Evolutionary conservation across 225 moss, liverwort and hornwort species (phyloP).

Genomic region (Physcomitrellopsis africana): DNA sequence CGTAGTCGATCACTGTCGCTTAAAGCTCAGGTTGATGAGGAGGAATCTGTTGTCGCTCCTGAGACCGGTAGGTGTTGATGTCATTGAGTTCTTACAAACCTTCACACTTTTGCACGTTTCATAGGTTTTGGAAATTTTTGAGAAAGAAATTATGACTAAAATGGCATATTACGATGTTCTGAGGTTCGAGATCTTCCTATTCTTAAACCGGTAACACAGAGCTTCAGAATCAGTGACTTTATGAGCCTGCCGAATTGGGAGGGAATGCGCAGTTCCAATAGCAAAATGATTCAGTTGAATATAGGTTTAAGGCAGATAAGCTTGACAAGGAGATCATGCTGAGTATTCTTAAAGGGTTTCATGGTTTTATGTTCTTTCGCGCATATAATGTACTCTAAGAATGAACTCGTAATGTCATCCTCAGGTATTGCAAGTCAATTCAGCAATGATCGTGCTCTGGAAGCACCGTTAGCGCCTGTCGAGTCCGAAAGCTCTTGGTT

Average conservation of each 20-base stretch:
- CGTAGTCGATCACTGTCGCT: conserved; percentile 24
- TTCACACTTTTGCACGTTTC: neutral
- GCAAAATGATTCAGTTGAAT: no score
- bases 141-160: neutral
- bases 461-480: conserved; percentile 5
- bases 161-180: neutral
- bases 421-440: conserved; percentile 31
- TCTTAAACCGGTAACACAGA: no score
- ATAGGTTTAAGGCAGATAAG: no score
- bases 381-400: conserved; percentile 5
- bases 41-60: conserved; percentile 39
- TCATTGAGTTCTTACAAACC: neutral
- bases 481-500: conserved; percentile 71
- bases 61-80: conserved; percentile 39
- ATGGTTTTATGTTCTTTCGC: neutral
- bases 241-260: no score
- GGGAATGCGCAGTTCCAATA: no score
- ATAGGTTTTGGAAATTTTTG: no score
- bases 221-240: no score
- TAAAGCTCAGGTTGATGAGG: conserved; percentile 50
- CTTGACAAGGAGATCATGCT: no score
- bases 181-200: neutral
- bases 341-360: neutral
- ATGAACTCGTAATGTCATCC: neutral
- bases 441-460: conserved; percentile 23